Conservation (phyloP, 129 eudicot genomes). For the Centrapalus pauciflorus region DNA sequence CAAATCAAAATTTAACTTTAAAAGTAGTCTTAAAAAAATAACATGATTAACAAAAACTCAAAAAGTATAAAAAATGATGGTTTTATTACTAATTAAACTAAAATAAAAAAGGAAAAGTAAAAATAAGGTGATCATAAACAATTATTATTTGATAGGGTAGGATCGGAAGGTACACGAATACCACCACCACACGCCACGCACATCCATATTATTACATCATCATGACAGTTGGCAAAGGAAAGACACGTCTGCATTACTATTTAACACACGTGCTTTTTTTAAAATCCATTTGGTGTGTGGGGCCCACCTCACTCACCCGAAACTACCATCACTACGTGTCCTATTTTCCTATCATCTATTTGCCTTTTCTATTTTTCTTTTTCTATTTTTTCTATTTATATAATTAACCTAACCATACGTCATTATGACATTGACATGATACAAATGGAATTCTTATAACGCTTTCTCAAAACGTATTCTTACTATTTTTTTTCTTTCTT, state of each 20-base stretch:
- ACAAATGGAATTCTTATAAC: not conserved
- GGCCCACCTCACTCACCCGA: conserved; percentile 11
- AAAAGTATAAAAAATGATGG: no score
- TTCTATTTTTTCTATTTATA: not conserved
- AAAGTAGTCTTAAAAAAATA: no score
- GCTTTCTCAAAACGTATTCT: no score
- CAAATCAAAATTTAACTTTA: no score
- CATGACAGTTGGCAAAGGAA: conserved; percentile 8
- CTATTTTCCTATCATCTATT: conserved; percentile 16
- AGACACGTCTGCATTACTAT: conserved; percentile 5
- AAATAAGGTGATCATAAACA: no score
- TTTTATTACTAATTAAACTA: no score
- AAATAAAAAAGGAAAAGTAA: no score
- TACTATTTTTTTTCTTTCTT: no score
- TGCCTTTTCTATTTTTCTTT: not conserved
- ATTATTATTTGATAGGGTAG: no score
- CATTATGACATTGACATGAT: conserved; percentile 26
- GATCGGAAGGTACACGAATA: no score
- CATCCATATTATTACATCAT: not conserved
- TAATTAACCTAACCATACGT: not conserved
- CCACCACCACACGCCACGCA: not conserved
- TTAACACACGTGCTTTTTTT: conserved; percentile 29
- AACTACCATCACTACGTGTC: conserved; percentile 32
- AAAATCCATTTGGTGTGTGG: not conserved
- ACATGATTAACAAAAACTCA: no score